Base-by-base conservation (phyloP, 352 stramenopile species). In the Phytophthora sojae region DNA sequence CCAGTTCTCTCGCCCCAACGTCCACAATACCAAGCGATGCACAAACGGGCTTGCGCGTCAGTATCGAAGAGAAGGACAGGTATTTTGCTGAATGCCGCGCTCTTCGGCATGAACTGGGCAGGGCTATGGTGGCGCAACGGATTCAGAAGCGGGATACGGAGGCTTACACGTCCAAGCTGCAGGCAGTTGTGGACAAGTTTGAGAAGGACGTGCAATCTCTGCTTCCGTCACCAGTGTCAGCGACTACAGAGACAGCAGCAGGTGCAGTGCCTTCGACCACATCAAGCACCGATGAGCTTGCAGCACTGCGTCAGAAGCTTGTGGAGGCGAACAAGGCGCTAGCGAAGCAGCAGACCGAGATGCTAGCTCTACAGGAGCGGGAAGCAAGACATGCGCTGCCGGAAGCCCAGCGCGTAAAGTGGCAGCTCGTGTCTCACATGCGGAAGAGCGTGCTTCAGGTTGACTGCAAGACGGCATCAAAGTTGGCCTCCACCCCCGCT, bases 61-160 rank as follows among this genome's bases (percentile, higher is more conserved):
- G 64, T 23, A 58, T 80, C 23, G 77, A 91, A 52, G 86, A 93
- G 63, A 86, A 86, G 19, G 83, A 93, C 25, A 79, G 86, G 17
- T 93, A 93, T 54, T 90, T 86, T 59, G 77, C 86, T 6, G 86
- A 93, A 52, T 87, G 71, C 29, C 83, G 83, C 21, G 74, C 78
- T n/a, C 71, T 93, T 57, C 80, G 82, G n/a, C 80, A 90, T 60
- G 86, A 93, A 57, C 51, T 94, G 17, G 82, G 75, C 9, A 73
- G 79, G 19, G 74, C 75, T 0, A 82, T 92, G 63, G 63, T 82
- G 2, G 82, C 81, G 49, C 78, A 84, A 57, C 68, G 82, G 26
- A 67, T 63, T 44, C 75, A 92, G 56, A 86, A 82, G 54, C 75
- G 74, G 5, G 66, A 83, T 26, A 66, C 76, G 6, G 69, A 78